These are phyloP conservation scores for Marasmius sp. DNA, from an alignment of 1,284 basidiomycete genomes.

Conservation along the genomic window DNA sequence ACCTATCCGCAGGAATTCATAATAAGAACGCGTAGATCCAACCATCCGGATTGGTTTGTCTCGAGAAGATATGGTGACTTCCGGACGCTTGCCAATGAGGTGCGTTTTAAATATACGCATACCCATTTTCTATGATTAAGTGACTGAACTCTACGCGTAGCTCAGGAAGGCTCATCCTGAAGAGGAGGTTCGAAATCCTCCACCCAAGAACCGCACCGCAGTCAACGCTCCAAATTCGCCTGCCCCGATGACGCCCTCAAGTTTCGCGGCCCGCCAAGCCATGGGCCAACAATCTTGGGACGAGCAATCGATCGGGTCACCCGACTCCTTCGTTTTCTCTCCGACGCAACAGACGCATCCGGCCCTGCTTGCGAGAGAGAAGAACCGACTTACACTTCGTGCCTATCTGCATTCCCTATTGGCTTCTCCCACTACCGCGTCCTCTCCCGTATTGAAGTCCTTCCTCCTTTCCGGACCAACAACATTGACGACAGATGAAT, in stretches of 20 bases:
- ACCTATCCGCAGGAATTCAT: conserved; percentile 79
- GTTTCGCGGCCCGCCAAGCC: conserved; percentile 17
- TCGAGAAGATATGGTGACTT: conserved; percentile 96
- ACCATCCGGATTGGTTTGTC: conserved; percentile 80
- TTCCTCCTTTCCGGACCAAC: conserved; percentile 87
- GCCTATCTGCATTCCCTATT: conserved; percentile 88
- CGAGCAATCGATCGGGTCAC: conserved; percentile 8
- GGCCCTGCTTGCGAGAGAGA: conserved; percentile 80
- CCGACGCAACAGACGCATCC: conserved; percentile 18
- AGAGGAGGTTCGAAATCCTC: conserved; percentile 75
- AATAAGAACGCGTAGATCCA: conserved; percentile 80
- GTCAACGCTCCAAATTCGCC: conserved; percentile 46
- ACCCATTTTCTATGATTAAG: conserved; percentile 12
- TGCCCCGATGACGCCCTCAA: conserved; percentile 25
- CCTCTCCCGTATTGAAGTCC: conserved; percentile 82
- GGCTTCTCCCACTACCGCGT: conserved; percentile 71
- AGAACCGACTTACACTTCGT: conserved; percentile 92
- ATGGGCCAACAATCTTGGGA: conserved; percentile 16
- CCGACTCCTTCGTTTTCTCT: conserved; percentile 7
- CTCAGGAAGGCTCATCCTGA: conserved; percentile 83
- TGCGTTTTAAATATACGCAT: conserved; percentile 25
- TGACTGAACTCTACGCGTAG: conserved; percentile 35
- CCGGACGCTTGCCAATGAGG: conserved; percentile 81
- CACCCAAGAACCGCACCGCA: conserved; percentile 83
- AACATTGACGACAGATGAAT: conserved; percentile 69